Evolutionary conservation across 768 basidiomycete genomes (phyloP).

Genomic region (Podaxis sp.): DNA sequence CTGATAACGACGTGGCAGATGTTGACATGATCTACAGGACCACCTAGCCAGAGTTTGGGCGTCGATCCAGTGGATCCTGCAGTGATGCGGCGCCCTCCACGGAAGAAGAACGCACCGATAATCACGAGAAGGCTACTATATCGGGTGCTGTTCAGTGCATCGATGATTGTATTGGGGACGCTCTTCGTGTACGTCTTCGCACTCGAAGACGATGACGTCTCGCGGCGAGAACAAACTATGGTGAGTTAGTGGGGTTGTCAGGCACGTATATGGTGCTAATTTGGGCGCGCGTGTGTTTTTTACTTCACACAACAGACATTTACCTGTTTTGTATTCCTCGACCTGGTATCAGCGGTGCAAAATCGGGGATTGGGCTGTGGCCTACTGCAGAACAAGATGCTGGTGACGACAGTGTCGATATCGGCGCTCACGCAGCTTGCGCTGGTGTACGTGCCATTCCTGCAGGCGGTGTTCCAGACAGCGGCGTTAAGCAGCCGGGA

Average conservation of each 20-base stretch:
- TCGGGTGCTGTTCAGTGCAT: conserved; percentile 90
- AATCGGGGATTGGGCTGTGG: conserved; percentile 90
- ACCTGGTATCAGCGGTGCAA: conserved; percentile 92
- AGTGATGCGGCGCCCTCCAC: conserved; percentile 91
- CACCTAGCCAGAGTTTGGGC: conserved; percentile 92
- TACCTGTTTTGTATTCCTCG: conserved; percentile 95
- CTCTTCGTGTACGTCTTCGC: conserved; percentile 85
- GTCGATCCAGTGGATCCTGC: conserved; percentile 95
- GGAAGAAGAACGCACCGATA: conserved; percentile 88
- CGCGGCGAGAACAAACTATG: conserved; percentile 93
- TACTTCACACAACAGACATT: conserved; percentile 70
- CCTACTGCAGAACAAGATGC: conserved; percentile 84
- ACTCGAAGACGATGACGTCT: conserved; percentile 79
- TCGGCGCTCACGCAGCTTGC: conserved; percentile 84
- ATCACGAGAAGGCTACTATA: conserved; percentile 71
- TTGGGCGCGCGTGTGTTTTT: neutral
- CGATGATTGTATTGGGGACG: conserved; percentile 87
- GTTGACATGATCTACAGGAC: conserved; percentile 48
- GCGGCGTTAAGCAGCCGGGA: conserved; percentile 72
- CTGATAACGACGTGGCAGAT: neutral
- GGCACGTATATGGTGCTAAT: neutral
- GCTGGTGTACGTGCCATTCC: conserved; percentile 85
- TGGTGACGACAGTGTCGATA: conserved; percentile 82
- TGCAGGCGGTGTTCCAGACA: conserved; percentile 95
- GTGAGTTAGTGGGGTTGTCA: conserved; percentile 41